Evolutionary conservation across 306 rosid genomes (phyloP), one percentile per base, ranked within the genome.

Genomic region (Cucurbita moschata): DNA sequence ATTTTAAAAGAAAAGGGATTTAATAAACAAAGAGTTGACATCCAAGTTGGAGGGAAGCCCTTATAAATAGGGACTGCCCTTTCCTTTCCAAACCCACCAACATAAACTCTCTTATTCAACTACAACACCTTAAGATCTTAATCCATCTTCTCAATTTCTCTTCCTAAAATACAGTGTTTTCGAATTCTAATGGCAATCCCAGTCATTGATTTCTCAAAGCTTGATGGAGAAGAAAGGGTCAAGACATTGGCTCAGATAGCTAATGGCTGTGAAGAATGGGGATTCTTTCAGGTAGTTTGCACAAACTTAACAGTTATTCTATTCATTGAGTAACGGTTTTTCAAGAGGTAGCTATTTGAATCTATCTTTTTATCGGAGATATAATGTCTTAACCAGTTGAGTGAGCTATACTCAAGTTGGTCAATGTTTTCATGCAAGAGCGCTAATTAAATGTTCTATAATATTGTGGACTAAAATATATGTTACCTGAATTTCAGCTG

Each of bases 241-340:
- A 76, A 84, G 38, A 89, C 96, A 30, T 66, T 94, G 96, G 92
- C 91, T 12, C 87, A 79, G 73, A 83, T 91, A n/a, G 92, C 91
- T 14, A 87, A 88, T 78, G 96, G 97, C n/a, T 94, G 92, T 76
- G 96, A 94, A 82, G 96, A 91, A 63, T 94, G 99, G 99, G 99
- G 99, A 10, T 94, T 94, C 87, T 94, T 94, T 74, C 99, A 91
- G 97, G 99, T 87, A 86, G 58, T 8, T 23, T n/a, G 23, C 10
- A 7, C 35, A 30, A 30, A 35, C 3, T n/a, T 47, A 47, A 12
- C 12, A 2, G 35, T 30, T 30, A 30, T 30, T 30, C 35, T 30
- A 30, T 30, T 30, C 35, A 30, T 30, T 30, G 35, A 30, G 35
- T 1, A 30, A 30, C 4, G 35, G 1, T 30, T 30, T 30, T 30